Evolutionary conservation across 1,139 yeast species (phyloP), one percentile per base, ranked within the genome.

Genomic region (Meyerozyma smithsonii): DNA sequence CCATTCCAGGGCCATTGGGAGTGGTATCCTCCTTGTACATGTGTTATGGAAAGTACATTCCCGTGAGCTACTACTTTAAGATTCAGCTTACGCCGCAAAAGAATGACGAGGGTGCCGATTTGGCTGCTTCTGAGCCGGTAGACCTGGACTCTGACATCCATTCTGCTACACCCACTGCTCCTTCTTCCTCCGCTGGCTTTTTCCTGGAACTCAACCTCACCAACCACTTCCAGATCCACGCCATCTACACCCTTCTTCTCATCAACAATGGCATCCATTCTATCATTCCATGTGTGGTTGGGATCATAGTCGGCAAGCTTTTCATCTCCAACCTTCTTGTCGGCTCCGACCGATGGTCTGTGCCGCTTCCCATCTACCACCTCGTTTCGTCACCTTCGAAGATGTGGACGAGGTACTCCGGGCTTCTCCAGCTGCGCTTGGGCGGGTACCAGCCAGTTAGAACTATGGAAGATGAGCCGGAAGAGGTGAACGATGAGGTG

Each of bases 1-100:
- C 65, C 12, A 47, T 54, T 1, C 67, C 87, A 0, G 94, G 94
- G 0, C 88, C 90, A 2, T 65, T 81, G 28, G 81, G 84, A 0
- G 51, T 83, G 1, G 36, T 84, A 7, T 77, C 83, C 40, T 79
- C 84, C 1, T 56, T 84, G 28, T 65, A 82, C 42, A 73, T 79
- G 16, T 74, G 81, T 40, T 81, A 77, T 55, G 75, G 76, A 32
- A 62, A 67, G 11, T 63, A 66, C 44, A 75, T 83, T 3, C 95
- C 95, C 0, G 66, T 74, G 1, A 70, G 77, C 12, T 84, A 81
- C 59, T 68, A 69, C 50, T 80, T 83, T 58, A 77, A 75, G 48
- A 58, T 82, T 17, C 54, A 66, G 30, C 49, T 74, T 42, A 39
- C 55, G 8, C 55, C 30, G 11, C 16, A 26, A 12, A 8, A 26